phyloP scores from a whole-genome alignment of 2,329 filamentous ascomycete genomes.

The Aureobasidium musti region DNA sequence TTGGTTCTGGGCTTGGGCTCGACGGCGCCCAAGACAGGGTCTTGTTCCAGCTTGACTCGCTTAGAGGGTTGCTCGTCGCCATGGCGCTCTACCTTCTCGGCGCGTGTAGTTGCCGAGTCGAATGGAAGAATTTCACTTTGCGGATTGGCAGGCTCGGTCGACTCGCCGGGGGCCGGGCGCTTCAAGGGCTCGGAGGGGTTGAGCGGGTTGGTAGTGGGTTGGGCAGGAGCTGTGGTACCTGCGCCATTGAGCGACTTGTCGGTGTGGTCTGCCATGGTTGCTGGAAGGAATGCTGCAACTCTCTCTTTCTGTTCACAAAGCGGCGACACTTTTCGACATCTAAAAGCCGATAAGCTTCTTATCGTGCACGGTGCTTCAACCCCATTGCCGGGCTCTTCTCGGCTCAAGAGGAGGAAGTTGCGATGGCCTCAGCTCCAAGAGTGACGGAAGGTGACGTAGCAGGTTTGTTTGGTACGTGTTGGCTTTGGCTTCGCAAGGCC shows the following conservation, averaged over 20 bases:
- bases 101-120: constrained; percentile 45
- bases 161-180: constrained; percentile 33
- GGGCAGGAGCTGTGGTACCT: background rate
- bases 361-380: background rate
- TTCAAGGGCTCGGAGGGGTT: constrained; percentile 35
- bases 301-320: background rate
- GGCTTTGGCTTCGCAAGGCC: background rate
- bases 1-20: constrained; percentile 45
- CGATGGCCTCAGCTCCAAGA: background rate
- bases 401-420: background rate
- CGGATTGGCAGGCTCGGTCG: constrained; percentile 37
- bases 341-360: background rate
- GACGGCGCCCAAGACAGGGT: constrained; percentile 34
- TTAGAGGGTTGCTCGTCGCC: constrained; percentile 43
- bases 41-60: constrained; percentile 44
- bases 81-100: constrained; percentile 46
- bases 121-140: constrained; percentile 41
- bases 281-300: background rate
- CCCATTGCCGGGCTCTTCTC: background rate
- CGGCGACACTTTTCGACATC: constrained; percentile 7
- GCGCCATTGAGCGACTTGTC: constrained; percentile 20
- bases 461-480: constrained; percentile 16
- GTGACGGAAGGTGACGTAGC: background rate
- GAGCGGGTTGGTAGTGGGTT: constrained; percentile 34
- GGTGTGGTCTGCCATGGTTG: constrained; percentile 18